phyloP scores from a whole-genome alignment of 192 early-diverging fungal genomes.

The Coemansia sp. region DNA sequence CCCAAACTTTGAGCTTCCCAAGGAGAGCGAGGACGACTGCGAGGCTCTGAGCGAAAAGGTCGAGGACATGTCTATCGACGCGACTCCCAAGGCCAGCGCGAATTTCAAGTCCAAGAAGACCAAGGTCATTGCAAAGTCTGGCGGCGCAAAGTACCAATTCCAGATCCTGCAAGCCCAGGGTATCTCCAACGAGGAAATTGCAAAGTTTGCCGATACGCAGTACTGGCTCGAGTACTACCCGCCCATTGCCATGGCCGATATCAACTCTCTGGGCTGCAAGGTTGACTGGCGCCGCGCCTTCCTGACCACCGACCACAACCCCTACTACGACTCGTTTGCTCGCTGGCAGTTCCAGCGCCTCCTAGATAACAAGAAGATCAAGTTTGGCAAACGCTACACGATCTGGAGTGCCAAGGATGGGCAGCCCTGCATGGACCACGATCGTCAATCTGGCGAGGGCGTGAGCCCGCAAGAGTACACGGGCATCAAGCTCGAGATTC shows the following conservation, averaged over 20 bases:
- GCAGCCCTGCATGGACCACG: conserved; percentile 99
- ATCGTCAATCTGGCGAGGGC: conserved; percentile 90
- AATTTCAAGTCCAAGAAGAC: conserved; percentile 60
- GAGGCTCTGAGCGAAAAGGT: conserved; percentile 43
- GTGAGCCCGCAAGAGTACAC: conserved; percentile 95
- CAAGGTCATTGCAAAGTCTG: conserved; percentile 87
- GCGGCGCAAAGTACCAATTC: conserved; percentile 87
- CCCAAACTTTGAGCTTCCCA: conserved; percentile 41
- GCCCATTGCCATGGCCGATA: conserved; percentile 76
- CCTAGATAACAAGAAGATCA: conserved; percentile 72
- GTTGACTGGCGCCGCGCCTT: conserved; percentile 97
- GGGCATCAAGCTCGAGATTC: conserved; percentile 87
- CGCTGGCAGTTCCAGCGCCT: conserved; percentile 98
- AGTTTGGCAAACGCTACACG: conserved; percentile 95
- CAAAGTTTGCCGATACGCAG: conserved; percentile 84
- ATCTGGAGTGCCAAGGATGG: conserved; percentile 93
- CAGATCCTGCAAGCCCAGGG: conserved; percentile 93
- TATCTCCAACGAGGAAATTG: conserved; percentile 83
- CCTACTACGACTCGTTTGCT: conserved; percentile 97
- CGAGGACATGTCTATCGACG: conserved; percentile 56
- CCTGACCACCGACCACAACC: conserved; percentile 96
- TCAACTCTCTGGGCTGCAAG: conserved; percentile 73
- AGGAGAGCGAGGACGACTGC: conserved; percentile 34
- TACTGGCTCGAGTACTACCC: conserved; percentile 97
- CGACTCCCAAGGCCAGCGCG: conserved; percentile 30